phyloP scores from a whole-genome alignment of 768 basidiomycete genomes.

The Hysterangium stoloniferum region DNA sequence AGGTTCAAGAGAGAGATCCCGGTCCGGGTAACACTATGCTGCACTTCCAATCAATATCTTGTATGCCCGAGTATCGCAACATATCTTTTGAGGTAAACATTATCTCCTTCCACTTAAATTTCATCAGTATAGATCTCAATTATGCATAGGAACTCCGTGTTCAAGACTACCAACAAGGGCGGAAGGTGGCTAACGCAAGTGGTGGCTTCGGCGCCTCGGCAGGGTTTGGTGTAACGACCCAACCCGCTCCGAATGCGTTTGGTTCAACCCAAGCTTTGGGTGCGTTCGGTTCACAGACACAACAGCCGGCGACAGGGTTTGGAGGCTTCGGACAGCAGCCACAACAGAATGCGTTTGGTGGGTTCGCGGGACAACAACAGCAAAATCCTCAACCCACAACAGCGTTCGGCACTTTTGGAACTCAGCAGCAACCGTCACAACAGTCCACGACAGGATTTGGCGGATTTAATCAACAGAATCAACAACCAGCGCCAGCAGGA shows the following conservation, averaged over 20 bases:
- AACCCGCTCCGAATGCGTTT: conserved; percentile 7
- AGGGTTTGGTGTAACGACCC: conserved; percentile 15
- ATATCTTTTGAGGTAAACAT: conserved; percentile 77
- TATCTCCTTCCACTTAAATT: conserved; percentile 19
- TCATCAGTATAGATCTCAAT: conserved; percentile 13
- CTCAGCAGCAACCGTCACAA: conserved; percentile 22
- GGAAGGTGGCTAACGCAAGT: conserved; percentile 56
- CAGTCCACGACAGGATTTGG: conserved; percentile 23
- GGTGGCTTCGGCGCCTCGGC: conserved; percentile 20
- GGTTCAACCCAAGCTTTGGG: conserved; percentile 40
- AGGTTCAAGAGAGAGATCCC: conserved; percentile 58
- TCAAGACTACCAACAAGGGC: conserved; percentile 69
- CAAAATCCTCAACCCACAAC: conserved; percentile 26
- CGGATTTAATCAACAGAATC: conserved; percentile 23
- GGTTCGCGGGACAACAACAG: conserved; percentile 34
- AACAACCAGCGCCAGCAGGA: conserved; percentile 14
- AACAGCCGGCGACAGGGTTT: conserved; percentile 17
- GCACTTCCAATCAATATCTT: conserved; percentile 77
- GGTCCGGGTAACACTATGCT: conserved; percentile 36
- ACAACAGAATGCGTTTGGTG: conserved; percentile 21
- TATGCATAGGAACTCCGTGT: conserved; percentile 56
- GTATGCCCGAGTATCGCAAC: conserved; percentile 70
- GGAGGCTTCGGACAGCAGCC: conserved; percentile 26
- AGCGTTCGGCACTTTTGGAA: conserved; percentile 25
- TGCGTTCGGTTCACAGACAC: conserved; percentile 34